Base-by-base conservation (phyloP, 805 yeast genomes). In the Kazachstania africana region DNA sequence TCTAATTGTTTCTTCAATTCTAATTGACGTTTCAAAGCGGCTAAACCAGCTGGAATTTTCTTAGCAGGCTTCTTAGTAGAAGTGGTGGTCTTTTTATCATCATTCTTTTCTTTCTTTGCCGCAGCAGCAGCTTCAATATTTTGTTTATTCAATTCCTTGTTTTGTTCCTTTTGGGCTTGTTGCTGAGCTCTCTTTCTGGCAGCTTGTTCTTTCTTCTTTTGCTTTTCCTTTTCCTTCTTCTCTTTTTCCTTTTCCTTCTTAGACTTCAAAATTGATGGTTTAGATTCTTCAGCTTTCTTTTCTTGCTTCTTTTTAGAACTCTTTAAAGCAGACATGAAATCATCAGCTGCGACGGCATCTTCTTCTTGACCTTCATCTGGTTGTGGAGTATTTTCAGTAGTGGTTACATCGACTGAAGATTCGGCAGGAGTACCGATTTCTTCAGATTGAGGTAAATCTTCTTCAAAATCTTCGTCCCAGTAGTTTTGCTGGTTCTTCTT, bases 241-340 rank as follows among this genome's bases (percentile, higher is more conserved):
- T 91, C 94, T 64, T 78, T 87, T 63, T 88, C 93, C 62, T 80
- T 81, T 51, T 81, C 97, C 62, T 88, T 85, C 71, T 88, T 91
- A 36, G 88, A 74, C 59, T 87, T 84, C 51, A 85, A 66, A 42
- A 74, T 70, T n/a, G n/a, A n/a, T 29, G 88, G 84, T 19, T 72
- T 84, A 20, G 53, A 60, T 29, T 67, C 72, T 29, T 63, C 57
- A 32, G 25, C 32, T 37, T 68, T 75, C 57, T 75, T 75, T 28
- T 68, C 76, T 43, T 72, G 75, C 69, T 81, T 82, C 57, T 72
- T 71, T 62, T 82, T 82, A 36, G 88, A 76, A 42, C 69, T 72
- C 59, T 81, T 73, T 59, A 87, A 70, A 26, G 94, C 79, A 31
- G 85, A 70, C 72, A 88, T 73, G 61, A 87, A 80, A 45, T 81